These are phyloP conservation scores for Chamaecrista fasciculata DNA, from an alignment of 306 rosid genomes.

Conservation along the genomic window DNA sequence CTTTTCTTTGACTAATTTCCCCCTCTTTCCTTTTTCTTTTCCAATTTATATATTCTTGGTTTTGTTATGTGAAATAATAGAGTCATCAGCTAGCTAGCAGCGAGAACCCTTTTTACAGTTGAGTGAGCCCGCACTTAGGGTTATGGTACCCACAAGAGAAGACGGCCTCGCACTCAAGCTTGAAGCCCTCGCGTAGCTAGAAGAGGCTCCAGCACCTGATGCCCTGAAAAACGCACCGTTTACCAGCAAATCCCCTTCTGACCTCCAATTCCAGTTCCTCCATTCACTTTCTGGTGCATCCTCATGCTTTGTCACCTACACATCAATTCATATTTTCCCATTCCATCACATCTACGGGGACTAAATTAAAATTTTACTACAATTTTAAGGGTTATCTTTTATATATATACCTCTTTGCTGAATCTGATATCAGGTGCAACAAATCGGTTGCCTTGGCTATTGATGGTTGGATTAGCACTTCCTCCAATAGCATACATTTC, in stretches of 20 bases:
- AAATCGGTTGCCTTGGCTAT: conserved; percentile 92
- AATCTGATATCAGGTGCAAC: conserved; percentile 66
- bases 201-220: conserved; percentile 85
- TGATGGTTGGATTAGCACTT: conserved; percentile 89
- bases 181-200: conserved; percentile 90
- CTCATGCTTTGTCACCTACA: conserved; percentile 92
- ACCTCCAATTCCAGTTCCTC: conserved; percentile 91
- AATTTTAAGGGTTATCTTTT: too few species aligned
- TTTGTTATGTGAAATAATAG: too few species aligned
- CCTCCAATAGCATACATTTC: conserved; percentile 99
- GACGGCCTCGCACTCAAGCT: conserved; percentile 91
- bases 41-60: too few species aligned
- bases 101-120: conserved; percentile 66
- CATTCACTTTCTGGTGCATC: conserved; percentile 90
- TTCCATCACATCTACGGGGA: too few species aligned
- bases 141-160: conserved; percentile 72
- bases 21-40: neutral
- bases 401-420: conserved; percentile 78
- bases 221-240: conserved; percentile 87
- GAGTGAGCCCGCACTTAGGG: conserved; percentile 68
- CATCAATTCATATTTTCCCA: too few species aligned
- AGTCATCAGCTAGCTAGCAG: conserved; percentile 62
- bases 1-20: neutral
- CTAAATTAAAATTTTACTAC: too few species aligned
- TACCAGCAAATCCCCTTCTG: conserved; percentile 68